These are phyloP conservation scores for Chlamydomonas incerta DNA, from an alignment of 139 green algal species.

Conservation along the genomic window DNA sequence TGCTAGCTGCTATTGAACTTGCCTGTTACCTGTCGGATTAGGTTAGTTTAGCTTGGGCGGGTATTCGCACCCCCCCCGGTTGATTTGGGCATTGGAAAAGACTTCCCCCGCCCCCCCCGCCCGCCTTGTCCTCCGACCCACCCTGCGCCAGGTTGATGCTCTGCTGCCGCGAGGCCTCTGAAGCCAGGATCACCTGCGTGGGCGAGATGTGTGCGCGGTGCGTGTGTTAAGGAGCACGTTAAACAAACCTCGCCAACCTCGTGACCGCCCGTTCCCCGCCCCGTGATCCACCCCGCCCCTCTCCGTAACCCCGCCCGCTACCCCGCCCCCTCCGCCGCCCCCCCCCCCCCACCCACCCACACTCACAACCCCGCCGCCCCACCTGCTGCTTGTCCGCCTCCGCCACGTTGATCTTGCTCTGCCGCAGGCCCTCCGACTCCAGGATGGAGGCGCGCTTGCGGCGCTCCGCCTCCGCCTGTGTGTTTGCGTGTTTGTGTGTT, in stretches of 20 bases:
- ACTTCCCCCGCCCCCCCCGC: too few relatives aligned
- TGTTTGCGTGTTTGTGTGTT: too few relatives aligned
- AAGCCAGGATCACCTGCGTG: conserved; percentile 86
- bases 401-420: conserved; percentile 95
- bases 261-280: too few relatives aligned
- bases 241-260: too few relatives aligned
- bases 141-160: conserved; percentile 90
- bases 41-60: too few relatives aligned
- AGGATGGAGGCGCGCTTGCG: conserved; percentile 91
- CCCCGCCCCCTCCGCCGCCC: background rate
- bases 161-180: conserved; percentile 83
- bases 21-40: too few relatives aligned
- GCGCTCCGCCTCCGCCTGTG: conserved; percentile 94
- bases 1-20: too few relatives aligned
- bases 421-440: conserved; percentile 86
- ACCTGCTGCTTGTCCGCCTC: conserved; percentile 90
- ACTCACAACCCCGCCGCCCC: background rate
- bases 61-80: too few relatives aligned
- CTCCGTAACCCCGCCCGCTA: background rate
- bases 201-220: too few relatives aligned
- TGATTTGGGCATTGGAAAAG: too few relatives aligned
- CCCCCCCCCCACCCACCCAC: background rate
- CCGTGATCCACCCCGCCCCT: too few relatives aligned
- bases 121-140: background rate
- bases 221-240: too few relatives aligned